Base-by-base conservation (phyloP, 129 eudicot species). In the Pseudognaphalium luteoalbum region DNA sequence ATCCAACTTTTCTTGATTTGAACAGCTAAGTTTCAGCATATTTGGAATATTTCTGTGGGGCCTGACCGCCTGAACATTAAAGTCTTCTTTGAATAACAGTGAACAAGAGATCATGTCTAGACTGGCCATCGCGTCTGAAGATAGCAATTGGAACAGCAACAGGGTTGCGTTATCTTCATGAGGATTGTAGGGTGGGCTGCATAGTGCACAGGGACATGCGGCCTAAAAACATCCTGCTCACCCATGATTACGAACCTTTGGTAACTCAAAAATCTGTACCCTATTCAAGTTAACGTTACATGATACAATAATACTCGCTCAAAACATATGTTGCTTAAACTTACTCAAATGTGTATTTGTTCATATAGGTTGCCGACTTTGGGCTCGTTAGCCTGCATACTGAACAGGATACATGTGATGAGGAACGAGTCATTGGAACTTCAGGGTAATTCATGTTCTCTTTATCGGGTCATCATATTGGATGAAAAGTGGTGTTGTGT, bases 191-290 rank as follows among this genome's bases (percentile, higher is more conserved):
- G 79, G 96, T 93, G 34, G 98, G 98, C 25, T 81, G 93, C 75
- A 87, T 93, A 22, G 80, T 87, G 58, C 98, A 93, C 71, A 82
- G 97, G 76, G 92, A 90, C 72, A 73, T 93, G 88, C 77, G 97
- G 78, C 93, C 98, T 30, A 88, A 75, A 83, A 93, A 88, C 85
- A 93, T 93, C 82, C 90, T 93, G 34, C 68, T 93, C 25, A 90
- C 98, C 70, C 98, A 93, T 57, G 95, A 93, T 81, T 93, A 86
- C 21, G 97, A 93, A 78, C 98, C 98, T 78, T 66, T 90, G 96
- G 98, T 93, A 93, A 54, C 71, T 72, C 37, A 42, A 32, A 25
- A 1, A 0, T 25, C 28, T 25, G 28, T 15, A 52, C 58, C 62
- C 47, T 65, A 32, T 84, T 33, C 20, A 25, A 34, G 51, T 14